Percentiles rank a stretch among this genome's conserved stretches.
phyloP scores from a whole-genome alignment of 2,329 filamentous ascomycete species.

The Aspergillus luchuensis region DNA sequence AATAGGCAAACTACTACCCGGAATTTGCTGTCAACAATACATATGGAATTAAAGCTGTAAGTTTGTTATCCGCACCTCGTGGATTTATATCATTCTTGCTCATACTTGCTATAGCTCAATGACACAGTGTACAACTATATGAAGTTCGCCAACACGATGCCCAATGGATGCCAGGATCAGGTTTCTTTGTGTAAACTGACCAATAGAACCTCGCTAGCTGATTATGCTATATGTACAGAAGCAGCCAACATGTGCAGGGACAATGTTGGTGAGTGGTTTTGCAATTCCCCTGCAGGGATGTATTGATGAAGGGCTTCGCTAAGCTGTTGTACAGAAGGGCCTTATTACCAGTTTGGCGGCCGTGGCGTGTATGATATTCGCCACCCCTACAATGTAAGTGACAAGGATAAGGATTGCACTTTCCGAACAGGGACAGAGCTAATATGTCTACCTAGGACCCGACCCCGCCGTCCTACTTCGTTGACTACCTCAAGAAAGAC shows the following conservation, averaged over 20 bases:
- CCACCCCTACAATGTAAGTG: slow-evolving; percentile 45
- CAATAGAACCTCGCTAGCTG: slow-evolving; percentile 59
- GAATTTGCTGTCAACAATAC: slow-evolving; percentile 59
- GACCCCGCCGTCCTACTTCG: slow-evolving; percentile 63
- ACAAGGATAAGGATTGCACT: background rate
- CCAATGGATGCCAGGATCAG: slow-evolving; percentile 62
- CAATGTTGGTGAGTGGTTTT: slow-evolving; percentile 49
- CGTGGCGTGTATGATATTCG: slow-evolving; percentile 65
- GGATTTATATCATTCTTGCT: background rate
- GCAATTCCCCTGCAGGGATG: background rate
- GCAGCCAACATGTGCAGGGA: slow-evolving; percentile 59
- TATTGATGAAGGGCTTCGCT: background rate
- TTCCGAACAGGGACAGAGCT: background rate
- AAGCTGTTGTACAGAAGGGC: slow-evolving; percentile 41
- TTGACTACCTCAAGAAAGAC: slow-evolving; percentile 65
- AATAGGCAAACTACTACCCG: slow-evolving; percentile 47
- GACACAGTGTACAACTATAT: slow-evolving; percentile 62
- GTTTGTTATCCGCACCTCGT: background rate
- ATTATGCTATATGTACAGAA: slow-evolving; percentile 54
- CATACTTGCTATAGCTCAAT: slow-evolving; percentile 46
- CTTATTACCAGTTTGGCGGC: slow-evolving; percentile 58
- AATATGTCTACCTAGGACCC: slow-evolving; percentile 52
- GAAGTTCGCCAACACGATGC: slow-evolving; percentile 62
- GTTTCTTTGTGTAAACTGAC: slow-evolving; percentile 66
- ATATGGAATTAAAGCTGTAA: slow-evolving; percentile 53